phyloP scores from a whole-genome alignment of 352 stramenopile species.

The Thraustochytrium striatum region DNA sequence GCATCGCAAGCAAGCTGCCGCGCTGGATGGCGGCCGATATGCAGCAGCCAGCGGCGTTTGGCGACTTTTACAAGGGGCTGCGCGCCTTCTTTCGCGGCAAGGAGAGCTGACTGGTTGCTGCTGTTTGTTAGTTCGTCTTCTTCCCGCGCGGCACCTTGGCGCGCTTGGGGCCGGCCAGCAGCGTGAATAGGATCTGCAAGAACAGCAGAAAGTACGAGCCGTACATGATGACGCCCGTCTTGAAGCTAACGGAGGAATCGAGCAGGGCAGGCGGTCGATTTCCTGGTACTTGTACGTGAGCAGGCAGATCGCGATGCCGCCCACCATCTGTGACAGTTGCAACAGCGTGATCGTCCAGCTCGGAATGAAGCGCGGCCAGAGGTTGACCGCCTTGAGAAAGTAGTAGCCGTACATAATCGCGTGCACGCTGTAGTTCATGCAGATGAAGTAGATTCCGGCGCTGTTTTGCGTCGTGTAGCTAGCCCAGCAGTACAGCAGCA shows the following conservation, averaged over 20 bases:
- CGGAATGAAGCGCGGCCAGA: conserved; percentile 65
- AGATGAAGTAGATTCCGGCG: conserved; percentile 90
- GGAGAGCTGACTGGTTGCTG: background rate
- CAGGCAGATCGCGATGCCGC: conserved; percentile 57
- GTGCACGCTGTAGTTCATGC: conserved; percentile 97
- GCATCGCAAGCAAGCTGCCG: conserved; percentile 28
- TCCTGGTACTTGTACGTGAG: conserved; percentile 37
- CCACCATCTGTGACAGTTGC: conserved; percentile 80
- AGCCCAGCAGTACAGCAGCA: conserved; percentile 95
- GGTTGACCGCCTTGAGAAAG: conserved; percentile 71
- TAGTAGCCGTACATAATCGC: conserved; percentile 95
- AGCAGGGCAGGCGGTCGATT: conserved; percentile 53
- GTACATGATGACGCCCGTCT: conserved; percentile 86
- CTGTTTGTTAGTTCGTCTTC: conserved; percentile 32
- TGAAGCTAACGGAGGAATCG: conserved; percentile 63
- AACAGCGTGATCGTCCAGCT: conserved; percentile 73
- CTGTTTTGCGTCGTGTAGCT: conserved; percentile 83
- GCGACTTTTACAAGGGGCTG: background rate
- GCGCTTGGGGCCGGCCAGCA: conserved; percentile 7
- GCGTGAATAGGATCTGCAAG: conserved; percentile 54
- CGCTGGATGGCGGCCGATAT: conserved; percentile 28
- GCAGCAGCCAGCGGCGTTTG: background rate
- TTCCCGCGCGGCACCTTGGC: background rate
- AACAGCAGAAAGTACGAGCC: conserved; percentile 87
- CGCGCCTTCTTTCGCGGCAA: background rate